Percentiles rank a stretch among this genome's conserved stretches.
These are phyloP conservation scores for Colletotrichum brevisporum DNA, from an alignment of 2,329 filamentous ascomycete genomes.

Conservation along the genomic window DNA sequence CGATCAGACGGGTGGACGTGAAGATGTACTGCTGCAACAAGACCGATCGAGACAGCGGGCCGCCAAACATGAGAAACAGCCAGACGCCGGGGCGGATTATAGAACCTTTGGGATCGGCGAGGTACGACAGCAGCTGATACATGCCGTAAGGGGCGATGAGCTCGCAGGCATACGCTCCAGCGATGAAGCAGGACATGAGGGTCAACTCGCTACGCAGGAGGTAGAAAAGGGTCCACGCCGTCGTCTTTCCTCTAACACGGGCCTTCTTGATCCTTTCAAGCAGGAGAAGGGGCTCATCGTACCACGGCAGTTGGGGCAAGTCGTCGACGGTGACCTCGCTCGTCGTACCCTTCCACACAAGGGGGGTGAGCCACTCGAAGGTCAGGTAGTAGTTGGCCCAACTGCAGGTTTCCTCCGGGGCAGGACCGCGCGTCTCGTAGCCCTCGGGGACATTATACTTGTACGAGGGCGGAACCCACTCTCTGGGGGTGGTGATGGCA, in stretches of 20 bases:
- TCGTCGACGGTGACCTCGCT: constrained; percentile 61
- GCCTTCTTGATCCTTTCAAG: constrained; percentile 60
- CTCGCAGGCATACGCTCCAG: constrained; percentile 58
- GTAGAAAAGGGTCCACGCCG: constrained; percentile 60
- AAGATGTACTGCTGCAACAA: constrained; percentile 71
- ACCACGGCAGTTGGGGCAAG: constrained; percentile 66
- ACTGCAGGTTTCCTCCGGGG: constrained; percentile 67
- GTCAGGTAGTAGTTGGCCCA: constrained; percentile 67
- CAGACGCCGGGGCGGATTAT: constrained; percentile 65
- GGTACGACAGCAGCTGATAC: constrained; percentile 66
- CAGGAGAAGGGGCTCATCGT: constrained; percentile 67
- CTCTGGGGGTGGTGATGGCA: constrained; percentile 62
- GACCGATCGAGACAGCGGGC: constrained; percentile 63
- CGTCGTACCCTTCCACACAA: constrained; percentile 63
- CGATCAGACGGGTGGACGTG: constrained; percentile 67
- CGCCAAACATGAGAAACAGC: constrained; percentile 67
- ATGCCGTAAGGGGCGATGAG: constrained; percentile 67
- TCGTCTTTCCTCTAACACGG: constrained; percentile 58
- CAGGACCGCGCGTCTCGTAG: constrained; percentile 54
- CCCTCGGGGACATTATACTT: constrained; percentile 56
- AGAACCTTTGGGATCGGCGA: constrained; percentile 61
- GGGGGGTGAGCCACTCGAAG: constrained; percentile 65
- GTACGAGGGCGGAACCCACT: constrained; percentile 63
- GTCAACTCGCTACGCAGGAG: constrained; percentile 59
- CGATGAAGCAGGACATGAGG: constrained; percentile 61